Evolutionary conservation across 2,329 filamentous ascomycete genomes (phyloP).

Genomic region (Cordyceps cateniannulata): DNA sequence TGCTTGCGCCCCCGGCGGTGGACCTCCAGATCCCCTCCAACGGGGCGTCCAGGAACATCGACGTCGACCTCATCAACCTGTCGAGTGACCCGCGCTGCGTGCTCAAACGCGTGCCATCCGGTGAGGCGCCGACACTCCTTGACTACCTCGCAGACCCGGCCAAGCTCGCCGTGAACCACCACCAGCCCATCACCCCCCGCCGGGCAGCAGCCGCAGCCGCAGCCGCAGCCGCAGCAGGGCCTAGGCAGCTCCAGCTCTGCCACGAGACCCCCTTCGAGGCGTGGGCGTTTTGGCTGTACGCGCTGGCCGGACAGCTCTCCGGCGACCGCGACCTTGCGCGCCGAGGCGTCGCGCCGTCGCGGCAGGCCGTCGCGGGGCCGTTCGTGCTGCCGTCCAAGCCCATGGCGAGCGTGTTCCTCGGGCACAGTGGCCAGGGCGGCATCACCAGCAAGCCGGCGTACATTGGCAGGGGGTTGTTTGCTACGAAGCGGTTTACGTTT

Average conservation of each 20-base stretch:
- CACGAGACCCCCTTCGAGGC: conserved; percentile 30
- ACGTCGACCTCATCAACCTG: conserved; percentile 28
- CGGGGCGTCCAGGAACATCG: conserved; percentile 24
- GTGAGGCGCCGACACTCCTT: conserved; percentile 26
- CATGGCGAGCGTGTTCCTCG: conserved; percentile 31
- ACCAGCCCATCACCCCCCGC: conserved; percentile 20
- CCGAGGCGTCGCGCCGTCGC: conserved; percentile 15
- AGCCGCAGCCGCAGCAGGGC: no score
- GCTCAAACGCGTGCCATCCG: conserved; percentile 26
- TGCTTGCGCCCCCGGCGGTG: conserved; percentile 22
- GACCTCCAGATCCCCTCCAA: conserved; percentile 17
- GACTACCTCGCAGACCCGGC: conserved; percentile 28
- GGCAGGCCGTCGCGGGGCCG: conserved; percentile 28
- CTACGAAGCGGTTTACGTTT: conserved; percentile 28
- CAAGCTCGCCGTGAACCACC: conserved; percentile 22
- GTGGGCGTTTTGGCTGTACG: conserved; percentile 37
- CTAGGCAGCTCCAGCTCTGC: conserved; percentile 20
- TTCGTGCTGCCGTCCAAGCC: conserved; percentile 34
- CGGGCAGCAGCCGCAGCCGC: conserved; percentile 23
- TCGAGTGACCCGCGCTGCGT: conserved; percentile 27
- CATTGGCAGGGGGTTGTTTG: conserved; percentile 29
- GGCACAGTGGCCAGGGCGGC: conserved; percentile 29
- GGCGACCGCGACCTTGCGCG: conserved; percentile 27
- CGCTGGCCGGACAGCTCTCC: conserved; percentile 32
- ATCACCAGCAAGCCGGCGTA: conserved; percentile 30